Percentiles rank a stretch among this genome's conserved stretches.
Conservation (phyloP, 306 rosid species). For the Potentilla sterilis region DNA sequence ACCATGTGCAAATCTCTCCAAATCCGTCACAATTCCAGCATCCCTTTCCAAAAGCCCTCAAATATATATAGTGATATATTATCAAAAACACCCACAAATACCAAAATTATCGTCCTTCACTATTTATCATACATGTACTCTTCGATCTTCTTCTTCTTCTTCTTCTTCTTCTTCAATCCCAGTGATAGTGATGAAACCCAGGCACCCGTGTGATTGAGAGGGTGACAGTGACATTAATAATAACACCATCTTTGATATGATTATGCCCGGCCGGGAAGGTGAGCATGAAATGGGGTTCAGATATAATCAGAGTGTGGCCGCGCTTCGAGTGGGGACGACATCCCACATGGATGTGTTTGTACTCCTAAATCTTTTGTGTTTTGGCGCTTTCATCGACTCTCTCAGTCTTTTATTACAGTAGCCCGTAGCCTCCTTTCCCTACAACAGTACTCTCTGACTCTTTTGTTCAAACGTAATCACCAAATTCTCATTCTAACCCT, state of each 20-base stretch:
- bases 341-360: slow-evolving; percentile 52
- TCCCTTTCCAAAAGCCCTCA: neutral
- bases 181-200: slow-evolving; percentile 47
- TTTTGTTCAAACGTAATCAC: neutral
- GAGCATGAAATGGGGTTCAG: neutral
- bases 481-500: neutral
- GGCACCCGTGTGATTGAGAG: slow-evolving; percentile 41
- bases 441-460: neutral
- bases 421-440: neutral
- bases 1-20: slow-evolving; percentile 9
- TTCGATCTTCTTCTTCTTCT: neutral
- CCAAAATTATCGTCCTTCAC: slow-evolving; percentile 18
- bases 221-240: slow-evolving; percentile 2
- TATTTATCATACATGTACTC: neutral
- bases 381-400: slow-evolving; percentile 46
- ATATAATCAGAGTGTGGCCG: neutral
- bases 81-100: neutral
- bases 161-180: neutral
- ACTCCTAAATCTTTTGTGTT: slow-evolving; percentile 20
- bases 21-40: neutral
- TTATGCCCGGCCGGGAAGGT: neutral
- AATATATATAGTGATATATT: neutral
- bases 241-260: neutral
- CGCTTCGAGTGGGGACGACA: slow-evolving; percentile 45
- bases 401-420: slow-evolving; percentile 2